Evolutionary conservation across 495 filamentous ascomycete species (phyloP), one percentile per base, ranked within the genome.

Genomic region (Aspergillus cristatus): DNA sequence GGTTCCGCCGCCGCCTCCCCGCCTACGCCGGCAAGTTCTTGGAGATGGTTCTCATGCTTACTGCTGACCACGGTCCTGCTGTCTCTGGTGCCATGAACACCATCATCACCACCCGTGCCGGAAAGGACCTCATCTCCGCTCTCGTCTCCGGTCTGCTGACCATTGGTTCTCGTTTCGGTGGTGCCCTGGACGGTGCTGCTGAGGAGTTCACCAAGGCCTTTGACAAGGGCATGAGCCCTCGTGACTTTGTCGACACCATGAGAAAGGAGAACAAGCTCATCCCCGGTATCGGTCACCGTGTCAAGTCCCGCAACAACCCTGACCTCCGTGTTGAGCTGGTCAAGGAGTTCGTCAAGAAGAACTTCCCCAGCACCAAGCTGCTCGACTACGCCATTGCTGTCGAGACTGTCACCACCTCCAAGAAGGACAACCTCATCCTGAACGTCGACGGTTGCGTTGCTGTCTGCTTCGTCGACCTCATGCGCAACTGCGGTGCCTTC

Each of bases 21-120:
- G 72, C 84, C 51, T 96, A 94, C 57, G 93, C 91, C 51, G 86
- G 86, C 74, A 93, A 91, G 72, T 98, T 98, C 79, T 68, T 98
- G 47, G 91, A 98, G 76, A 98, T 98, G 91, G 93, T 98, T 48
- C 88, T 98, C 62, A 98, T 98, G 91, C 78, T 98, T 58, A 98
- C 91, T 53, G 91, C 91, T 50, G 91, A 98, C 58, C 91, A 98
- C 78, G 91, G 91, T 67, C 91, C 91, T 30, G 91, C 91, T 55
- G 91, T 98, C 44, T 98, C 91, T 48, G 91, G 91, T 71, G 91
- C 91, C 53, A 98, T 98, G 91, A 98, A 98, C 81, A 98, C 91
- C 46, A 98, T 98, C 67, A 97, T 98, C 63, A 98, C 91, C 38
- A 98, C 91, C 32, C 82, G 91, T 79, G 91, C 91, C 39, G 91